Evolutionary conservation across 257 asterid genomes (phyloP).

Genomic region (Solanum arcanum): DNA sequence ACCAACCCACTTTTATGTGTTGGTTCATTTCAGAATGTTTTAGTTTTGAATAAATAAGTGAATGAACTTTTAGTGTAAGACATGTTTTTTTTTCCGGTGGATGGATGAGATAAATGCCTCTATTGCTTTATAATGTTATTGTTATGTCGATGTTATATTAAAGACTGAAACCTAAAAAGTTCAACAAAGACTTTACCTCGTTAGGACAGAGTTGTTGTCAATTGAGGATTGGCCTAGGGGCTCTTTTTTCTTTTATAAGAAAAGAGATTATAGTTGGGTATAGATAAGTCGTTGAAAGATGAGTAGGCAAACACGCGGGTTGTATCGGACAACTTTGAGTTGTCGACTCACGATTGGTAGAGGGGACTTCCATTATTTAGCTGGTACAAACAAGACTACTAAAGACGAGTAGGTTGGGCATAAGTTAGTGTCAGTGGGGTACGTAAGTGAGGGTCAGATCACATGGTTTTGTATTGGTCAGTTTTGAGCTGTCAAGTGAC

Average conservation of each 20-base stretch:
- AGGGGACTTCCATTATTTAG: not conserved
- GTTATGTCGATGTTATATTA: too few species aligned
- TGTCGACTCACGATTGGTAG: not conserved
- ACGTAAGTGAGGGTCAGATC: too few species aligned
- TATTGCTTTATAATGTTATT: too few species aligned
- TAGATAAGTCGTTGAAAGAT: not conserved
- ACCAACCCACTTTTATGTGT: not conserved
- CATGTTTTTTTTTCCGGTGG: too few species aligned
- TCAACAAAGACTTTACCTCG: not conserved
- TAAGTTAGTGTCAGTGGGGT: not conserved
- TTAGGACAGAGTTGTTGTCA: not conserved
- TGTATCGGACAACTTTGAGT: not conserved
- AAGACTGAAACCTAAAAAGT: too few species aligned
- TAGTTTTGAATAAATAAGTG: too few species aligned
- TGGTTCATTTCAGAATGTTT: too few species aligned
- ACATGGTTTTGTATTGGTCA: too few species aligned
- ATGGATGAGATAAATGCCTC: too few species aligned
- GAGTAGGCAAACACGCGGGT: not conserved
- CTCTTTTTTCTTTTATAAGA: not conserved
- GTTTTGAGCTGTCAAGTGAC: too few species aligned
- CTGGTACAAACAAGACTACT: not conserved
- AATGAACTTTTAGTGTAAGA: too few species aligned
- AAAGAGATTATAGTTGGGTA: not conserved
- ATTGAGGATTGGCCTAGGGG: too few species aligned
- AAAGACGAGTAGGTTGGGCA: not conserved